These are phyloP conservation scores for Tetrapisispora iriomotensis DNA, from an alignment of 805 yeast species.

Conservation along the genomic window DNA sequence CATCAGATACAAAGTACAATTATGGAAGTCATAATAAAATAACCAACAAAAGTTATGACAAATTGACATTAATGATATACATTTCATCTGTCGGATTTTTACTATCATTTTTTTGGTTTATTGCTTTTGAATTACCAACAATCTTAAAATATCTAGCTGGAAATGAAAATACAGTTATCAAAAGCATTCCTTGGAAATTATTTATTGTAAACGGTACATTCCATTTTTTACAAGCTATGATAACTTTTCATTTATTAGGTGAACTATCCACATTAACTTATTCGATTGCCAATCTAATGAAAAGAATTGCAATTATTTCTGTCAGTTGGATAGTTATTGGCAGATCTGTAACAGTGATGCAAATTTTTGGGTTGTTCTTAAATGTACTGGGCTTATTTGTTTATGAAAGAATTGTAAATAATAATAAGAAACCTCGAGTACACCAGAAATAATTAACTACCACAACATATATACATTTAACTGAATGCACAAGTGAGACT, in stretches of 20 bases:
- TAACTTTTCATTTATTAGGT: slow-evolving; percentile 75
- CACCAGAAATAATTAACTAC: slow-evolving; percentile 3
- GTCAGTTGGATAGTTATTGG: slow-evolving; percentile 64
- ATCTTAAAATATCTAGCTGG: slow-evolving; percentile 13
- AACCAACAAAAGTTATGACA: slow-evolving; percentile 49
- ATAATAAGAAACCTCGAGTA: not conserved
- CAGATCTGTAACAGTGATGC: slow-evolving; percentile 36
- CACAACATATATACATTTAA: too few relatives aligned
- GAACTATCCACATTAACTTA: slow-evolving; percentile 76
- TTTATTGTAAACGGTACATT: slow-evolving; percentile 60
- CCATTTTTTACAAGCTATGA: slow-evolving; percentile 69
- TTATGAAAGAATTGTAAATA: slow-evolving; percentile 39
- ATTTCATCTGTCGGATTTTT: slow-evolving; percentile 65
- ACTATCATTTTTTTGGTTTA: slow-evolving; percentile 66
- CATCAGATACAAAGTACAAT: slow-evolving; percentile 2
- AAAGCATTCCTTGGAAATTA: slow-evolving; percentile 37
- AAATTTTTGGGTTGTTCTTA: slow-evolving; percentile 40
- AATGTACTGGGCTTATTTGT: slow-evolving; percentile 49
- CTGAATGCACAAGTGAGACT: too few relatives aligned
- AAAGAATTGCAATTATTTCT: slow-evolving; percentile 74
- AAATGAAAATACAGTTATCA: slow-evolving; percentile 16
- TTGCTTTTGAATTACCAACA: slow-evolving; percentile 47
- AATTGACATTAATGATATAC: slow-evolving; percentile 69
- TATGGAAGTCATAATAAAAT: slow-evolving; percentile 9
- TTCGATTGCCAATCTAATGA: slow-evolving; percentile 79